These are phyloP conservation scores for Hortiboletus campestris DNA, from an alignment of 768 basidiomycete species.

Conservation along the genomic window DNA sequence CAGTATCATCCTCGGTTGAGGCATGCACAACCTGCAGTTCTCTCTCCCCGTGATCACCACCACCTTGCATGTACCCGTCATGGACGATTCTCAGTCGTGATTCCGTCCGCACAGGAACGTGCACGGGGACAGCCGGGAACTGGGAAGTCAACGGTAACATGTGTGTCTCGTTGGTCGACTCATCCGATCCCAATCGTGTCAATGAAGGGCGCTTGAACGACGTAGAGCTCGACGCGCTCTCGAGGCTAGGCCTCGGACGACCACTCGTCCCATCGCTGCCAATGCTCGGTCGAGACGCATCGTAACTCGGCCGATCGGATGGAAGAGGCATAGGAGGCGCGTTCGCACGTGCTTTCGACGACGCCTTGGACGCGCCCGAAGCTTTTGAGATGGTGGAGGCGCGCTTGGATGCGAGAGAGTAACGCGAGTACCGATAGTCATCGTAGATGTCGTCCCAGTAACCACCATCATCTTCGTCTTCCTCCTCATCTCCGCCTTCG, in stretches of 20 bases:
- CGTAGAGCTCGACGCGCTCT: slow-evolving; percentile 22
- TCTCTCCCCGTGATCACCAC: slow-evolving; percentile 18
- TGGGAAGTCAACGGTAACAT: slow-evolving; percentile 27
- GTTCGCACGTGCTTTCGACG: slow-evolving; percentile 23
- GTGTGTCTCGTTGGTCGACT: slow-evolving; percentile 18
- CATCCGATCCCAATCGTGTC: slow-evolving; percentile 22
- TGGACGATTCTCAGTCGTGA: slow-evolving; percentile 31
- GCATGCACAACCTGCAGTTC: slow-evolving; percentile 20
- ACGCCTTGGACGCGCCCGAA: slow-evolving; percentile 25
- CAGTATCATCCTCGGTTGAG: slow-evolving; percentile 11
- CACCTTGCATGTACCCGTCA: slow-evolving; percentile 21
- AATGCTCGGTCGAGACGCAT: slow-evolving; percentile 17
- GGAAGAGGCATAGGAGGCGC: slow-evolving; percentile 29
- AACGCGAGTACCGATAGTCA: slow-evolving; percentile 71
- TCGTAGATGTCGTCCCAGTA: slow-evolving; percentile 84
- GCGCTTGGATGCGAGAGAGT: slow-evolving; percentile 44
- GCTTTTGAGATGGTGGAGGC: slow-evolving; percentile 21
- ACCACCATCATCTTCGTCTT: slow-evolving; percentile 31
- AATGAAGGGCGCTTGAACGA: slow-evolving; percentile 20
- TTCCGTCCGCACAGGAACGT: slow-evolving; percentile 31
- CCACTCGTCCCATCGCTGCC: slow-evolving; percentile 21
- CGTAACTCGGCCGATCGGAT: slow-evolving; percentile 19
- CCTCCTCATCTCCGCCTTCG: slow-evolving; percentile 14
- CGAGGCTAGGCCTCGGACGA: slow-evolving; percentile 23
- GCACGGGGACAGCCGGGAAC: slow-evolving; percentile 32